phyloP scores from a whole-genome alignment of 2,329 filamentous ascomycete species.

The Colletotrichum sp. region DNA sequence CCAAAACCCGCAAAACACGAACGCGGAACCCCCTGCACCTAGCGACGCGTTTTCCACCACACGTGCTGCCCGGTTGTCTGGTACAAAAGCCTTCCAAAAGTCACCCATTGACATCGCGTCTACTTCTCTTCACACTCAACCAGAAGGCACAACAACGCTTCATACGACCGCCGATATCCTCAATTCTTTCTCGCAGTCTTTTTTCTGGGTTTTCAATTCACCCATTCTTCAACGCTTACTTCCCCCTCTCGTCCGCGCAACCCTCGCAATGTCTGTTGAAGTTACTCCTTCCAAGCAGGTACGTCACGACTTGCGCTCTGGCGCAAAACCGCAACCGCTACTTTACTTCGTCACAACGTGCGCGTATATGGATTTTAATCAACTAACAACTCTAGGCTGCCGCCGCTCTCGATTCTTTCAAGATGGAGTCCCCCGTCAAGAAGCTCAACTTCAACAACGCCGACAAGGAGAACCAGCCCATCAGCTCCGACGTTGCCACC shows the following conservation, averaged over 20 bases:
- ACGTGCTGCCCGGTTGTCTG: constrained; percentile 6
- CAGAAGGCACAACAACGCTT: background rate
- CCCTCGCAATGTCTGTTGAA: constrained; percentile 73
- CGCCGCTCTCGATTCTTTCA: constrained; percentile 84
- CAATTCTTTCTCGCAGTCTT: constrained; percentile 16
- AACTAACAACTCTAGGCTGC: constrained; percentile 69
- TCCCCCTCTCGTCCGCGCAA: background rate
- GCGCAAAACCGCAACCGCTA: background rate
- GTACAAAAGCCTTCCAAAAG: constrained; percentile 20
- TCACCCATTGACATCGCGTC: background rate
- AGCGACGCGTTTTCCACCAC: constrained; percentile 15
- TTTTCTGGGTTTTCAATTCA: constrained; percentile 8
- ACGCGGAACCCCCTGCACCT: constrained; percentile 9
- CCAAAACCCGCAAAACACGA: background rate
- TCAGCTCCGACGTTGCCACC: constrained; percentile 54
- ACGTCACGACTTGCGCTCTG: constrained; percentile 33
- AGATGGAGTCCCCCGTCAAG: constrained; percentile 93
- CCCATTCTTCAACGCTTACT: background rate
- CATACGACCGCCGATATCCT: background rate
- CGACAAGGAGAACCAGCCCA: constrained; percentile 81
- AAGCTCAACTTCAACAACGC: constrained; percentile 78
- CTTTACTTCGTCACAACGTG: background rate
- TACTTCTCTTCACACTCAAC: constrained; percentile 6
- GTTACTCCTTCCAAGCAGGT: constrained; percentile 68
- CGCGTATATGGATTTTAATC: constrained; percentile 14